A percentile compares a stretch with the other conserved stretches of the same genome.
Conservation (phyloP, 495 filamentous ascomycete species). For the Podospora didyma region DNA sequence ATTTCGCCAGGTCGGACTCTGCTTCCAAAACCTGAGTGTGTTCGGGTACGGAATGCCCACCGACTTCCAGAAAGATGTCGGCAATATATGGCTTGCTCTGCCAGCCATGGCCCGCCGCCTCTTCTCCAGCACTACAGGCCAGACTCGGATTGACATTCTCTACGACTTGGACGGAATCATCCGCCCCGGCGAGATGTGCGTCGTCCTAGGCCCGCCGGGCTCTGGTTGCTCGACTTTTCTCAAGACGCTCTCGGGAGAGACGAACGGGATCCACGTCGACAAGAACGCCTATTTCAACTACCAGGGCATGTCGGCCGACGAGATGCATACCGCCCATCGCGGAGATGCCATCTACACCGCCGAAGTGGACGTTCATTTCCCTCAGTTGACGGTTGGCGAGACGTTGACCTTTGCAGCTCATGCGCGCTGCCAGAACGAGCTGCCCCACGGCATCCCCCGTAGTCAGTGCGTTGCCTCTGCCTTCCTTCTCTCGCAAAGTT, state of each 20-base stretch:
- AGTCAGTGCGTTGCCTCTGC: neutral
- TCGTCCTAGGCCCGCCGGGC: constrained; percentile 75
- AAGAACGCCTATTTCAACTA: constrained; percentile 67
- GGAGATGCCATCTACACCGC: constrained; percentile 80
- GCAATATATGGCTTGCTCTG: constrained; percentile 58
- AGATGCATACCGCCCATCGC: constrained; percentile 64
- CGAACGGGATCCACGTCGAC: constrained; percentile 67
- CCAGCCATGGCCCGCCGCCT: constrained; percentile 43
- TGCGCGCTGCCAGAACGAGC: constrained; percentile 60
- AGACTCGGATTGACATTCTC: constrained; percentile 65
- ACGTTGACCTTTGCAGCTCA: constrained; percentile 72
- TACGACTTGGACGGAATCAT: constrained; percentile 72
- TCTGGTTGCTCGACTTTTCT: constrained; percentile 75
- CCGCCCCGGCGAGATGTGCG: constrained; percentile 70
- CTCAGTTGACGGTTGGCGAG: constrained; percentile 74
- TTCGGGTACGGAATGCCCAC: constrained; percentile 73
- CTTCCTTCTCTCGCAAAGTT: neutral
- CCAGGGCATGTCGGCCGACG: constrained; percentile 57
- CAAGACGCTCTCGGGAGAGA: constrained; percentile 75
- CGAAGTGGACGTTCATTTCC: constrained; percentile 78
- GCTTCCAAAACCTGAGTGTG: constrained; percentile 63
- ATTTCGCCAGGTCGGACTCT: constrained; percentile 48
- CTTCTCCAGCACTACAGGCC: constrained; percentile 46
- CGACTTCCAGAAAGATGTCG: constrained; percentile 75
- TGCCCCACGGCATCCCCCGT: constrained; percentile 52